Conservation (phyloP, 2,329 filamentous ascomycete species). For the Aspergillus sp. region DNA sequence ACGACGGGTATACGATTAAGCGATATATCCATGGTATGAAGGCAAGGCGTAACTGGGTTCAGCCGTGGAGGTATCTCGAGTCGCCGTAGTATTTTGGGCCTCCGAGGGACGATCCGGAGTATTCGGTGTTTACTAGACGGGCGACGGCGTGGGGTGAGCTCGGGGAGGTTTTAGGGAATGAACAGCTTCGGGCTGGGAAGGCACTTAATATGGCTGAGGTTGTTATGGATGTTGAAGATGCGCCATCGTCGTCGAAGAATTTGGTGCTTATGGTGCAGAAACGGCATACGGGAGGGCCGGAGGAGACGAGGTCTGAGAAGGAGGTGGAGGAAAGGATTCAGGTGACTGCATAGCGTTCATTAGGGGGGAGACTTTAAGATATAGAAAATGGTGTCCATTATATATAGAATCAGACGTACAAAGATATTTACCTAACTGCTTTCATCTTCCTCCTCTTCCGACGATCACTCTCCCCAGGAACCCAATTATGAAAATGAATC, state of each 20-base stretch:
- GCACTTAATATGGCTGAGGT: neutral
- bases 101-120: neutral
- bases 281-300: too few species aligned
- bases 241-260: too few species aligned
- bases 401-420: too few species aligned
- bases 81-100: neutral
- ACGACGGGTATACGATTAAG: conserved; percentile 7
- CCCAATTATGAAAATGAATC: conserved; percentile 2
- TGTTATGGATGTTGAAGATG: neutral
- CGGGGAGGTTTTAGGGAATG: too few species aligned
- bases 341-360: too few species aligned
- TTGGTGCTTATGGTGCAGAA: too few species aligned
- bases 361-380: too few species aligned
- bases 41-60: conserved; percentile 21
- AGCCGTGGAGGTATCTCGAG: conserved; percentile 19
- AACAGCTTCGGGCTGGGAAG: neutral
- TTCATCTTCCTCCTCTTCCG: neutral
- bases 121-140: neutral
- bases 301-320: too few species aligned
- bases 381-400: too few species aligned
- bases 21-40: conserved; percentile 5
- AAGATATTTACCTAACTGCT: too few species aligned
- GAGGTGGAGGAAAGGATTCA: too few species aligned
- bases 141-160: neutral
- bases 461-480: neutral